Evolutionary conservation across 768 basidiomycete species (phyloP), one percentile per base, ranked within the genome.

Genomic region (Suillus tomentosus): DNA sequence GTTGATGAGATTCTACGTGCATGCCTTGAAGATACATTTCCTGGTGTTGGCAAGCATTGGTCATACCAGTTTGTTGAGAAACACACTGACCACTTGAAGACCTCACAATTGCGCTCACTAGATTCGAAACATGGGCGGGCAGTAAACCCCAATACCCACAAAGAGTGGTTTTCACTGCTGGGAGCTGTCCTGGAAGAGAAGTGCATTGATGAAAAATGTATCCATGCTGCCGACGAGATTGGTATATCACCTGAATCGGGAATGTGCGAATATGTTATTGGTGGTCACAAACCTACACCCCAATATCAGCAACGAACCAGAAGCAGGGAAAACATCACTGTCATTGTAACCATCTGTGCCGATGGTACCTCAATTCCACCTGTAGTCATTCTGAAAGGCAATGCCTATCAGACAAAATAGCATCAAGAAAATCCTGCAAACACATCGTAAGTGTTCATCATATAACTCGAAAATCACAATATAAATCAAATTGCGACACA

Each of bases 341-440:
- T 67, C 6, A 61, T 82, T 61, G 72, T 75, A 0, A 81, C 77
- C 2, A 82, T 82, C 47, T 79, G 79, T 66, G 78, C 75, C 0
- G 79, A 79, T 69, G 80, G 83, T 3, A 77, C 77, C 9, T 61
- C 71, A 1, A 61, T 73, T 5, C 69, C 71, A 11, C 82, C 82
- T 10, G 72, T 74, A 45, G 77, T 83, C 3, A 80, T 65, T n/a
- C 48, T 54, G 37, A 65, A 69, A 51, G 69, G 69, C 17, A 36
- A 60, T n/a, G 56, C 57, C 22, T 69, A 83, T 65, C 62, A 58
- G 15, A 61, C 51, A 37, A 61, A 64, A 19, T 70, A 66, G 69
- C 48, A 57, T 10, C 66, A 67, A 27, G 60, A 69, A 24, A 69
- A 70, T 53, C 63, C 65, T 45, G 39, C 58, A 24, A 47, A 63